Conservation (phyloP, 2,329 filamentous ascomycete genomes). For the Teratosphaeria zuluensis region DNA sequence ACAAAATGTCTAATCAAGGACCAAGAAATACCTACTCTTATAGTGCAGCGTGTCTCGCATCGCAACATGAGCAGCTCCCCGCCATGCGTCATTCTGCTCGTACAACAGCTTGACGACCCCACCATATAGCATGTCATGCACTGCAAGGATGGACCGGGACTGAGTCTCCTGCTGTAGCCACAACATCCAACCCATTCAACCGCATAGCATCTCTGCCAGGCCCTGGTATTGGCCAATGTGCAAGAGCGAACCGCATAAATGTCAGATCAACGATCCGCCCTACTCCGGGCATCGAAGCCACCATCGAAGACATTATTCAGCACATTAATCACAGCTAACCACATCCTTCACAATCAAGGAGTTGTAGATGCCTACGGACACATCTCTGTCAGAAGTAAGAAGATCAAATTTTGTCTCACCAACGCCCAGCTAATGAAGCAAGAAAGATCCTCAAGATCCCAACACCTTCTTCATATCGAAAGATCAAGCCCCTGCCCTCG, state of each 20-base stretch:
- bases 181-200: background rate
- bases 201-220: background rate
- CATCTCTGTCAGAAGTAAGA: conserved; percentile 22
- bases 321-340: conserved; percentile 27
- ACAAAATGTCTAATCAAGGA: background rate
- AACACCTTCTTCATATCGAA: conserved; percentile 37
- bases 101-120: background rate
- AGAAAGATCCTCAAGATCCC: conserved; percentile 20
- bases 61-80: background rate
- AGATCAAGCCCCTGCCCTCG: conserved; percentile 34
- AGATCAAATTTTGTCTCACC: background rate
- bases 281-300: conserved; percentile 21
- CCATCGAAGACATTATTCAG: conserved; percentile 20
- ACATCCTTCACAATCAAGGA: conserved; percentile 25
- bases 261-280: conserved; percentile 10
- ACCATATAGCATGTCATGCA: background rate
- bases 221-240: background rate
- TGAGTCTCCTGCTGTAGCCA: background rate
- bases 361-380: conserved; percentile 28
- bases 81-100: background rate
- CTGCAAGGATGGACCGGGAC: background rate
- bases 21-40: background rate
- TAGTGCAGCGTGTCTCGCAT: background rate
- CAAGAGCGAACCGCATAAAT: background rate
- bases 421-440: background rate